Conservation (phyloP, 805 yeast genomes). For the Kuraishia molischiana region DNA sequence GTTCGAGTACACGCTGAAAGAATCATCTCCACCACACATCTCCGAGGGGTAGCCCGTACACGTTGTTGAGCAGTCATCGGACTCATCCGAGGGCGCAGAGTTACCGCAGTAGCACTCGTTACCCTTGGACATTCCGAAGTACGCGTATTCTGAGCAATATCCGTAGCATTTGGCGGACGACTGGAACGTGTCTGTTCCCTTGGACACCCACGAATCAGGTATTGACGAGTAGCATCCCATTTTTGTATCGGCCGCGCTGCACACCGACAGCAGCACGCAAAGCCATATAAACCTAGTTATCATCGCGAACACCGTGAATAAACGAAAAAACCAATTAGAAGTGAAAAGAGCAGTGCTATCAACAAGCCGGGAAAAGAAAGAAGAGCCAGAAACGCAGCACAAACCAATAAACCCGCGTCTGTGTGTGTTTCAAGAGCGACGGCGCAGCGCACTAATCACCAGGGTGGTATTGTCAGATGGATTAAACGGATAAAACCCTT, state of each 20-base stretch:
- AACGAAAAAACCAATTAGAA: no score
- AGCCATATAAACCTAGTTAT: no score
- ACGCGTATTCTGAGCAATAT: slow-evolving; percentile 34
- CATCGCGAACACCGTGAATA: no score
- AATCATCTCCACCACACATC: slow-evolving; percentile 46
- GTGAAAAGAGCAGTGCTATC: no score
- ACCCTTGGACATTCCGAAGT: slow-evolving; percentile 45
- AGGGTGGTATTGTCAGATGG: no score
- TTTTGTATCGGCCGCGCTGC: neutral
- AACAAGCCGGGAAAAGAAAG: no score
- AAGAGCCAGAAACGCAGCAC: no score
- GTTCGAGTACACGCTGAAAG: slow-evolving; percentile 34
- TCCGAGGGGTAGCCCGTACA: slow-evolving; percentile 61
- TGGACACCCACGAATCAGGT: slow-evolving; percentile 22
- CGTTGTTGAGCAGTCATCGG: slow-evolving; percentile 26
- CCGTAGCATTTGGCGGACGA: slow-evolving; percentile 46
- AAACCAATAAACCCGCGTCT: no score
- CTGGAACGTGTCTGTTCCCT: slow-evolving; percentile 47
- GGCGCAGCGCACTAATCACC: no score
- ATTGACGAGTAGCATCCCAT: slow-evolving; percentile 29
- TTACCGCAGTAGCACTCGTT: slow-evolving; percentile 61
- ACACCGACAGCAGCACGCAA: no score
- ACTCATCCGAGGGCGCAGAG: slow-evolving; percentile 20
- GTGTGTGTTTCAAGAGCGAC: no score
- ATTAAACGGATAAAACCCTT: no score